phyloP scores from a whole-genome alignment of 1,284 basidiomycete species.

The Anthracocystis panici-leucophaei region DNA sequence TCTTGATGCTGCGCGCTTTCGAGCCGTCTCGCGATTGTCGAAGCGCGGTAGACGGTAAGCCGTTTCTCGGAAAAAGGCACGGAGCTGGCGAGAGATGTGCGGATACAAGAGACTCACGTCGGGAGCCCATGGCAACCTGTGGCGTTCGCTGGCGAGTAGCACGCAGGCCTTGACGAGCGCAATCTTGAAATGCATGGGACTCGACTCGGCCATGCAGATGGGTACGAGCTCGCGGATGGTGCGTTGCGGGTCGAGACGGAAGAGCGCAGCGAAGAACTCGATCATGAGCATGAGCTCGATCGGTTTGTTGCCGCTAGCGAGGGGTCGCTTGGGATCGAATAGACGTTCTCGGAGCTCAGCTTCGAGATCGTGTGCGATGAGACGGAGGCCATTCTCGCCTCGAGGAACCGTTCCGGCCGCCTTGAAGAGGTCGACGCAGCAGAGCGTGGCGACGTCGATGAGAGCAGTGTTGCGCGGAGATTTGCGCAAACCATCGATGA shows the following conservation, averaged over 20 bases:
- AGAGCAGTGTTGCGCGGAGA: constrained; percentile 67
- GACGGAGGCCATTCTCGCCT: constrained; percentile 76
- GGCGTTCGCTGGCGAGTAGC: constrained; percentile 52
- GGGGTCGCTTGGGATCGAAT: constrained; percentile 59
- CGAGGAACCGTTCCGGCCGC: constrained; percentile 78
- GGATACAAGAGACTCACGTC: constrained; percentile 57
- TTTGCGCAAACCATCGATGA: constrained; percentile 70
- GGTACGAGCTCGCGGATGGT: constrained; percentile 57
- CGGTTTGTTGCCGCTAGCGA: constrained; percentile 46
- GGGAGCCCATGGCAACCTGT: constrained; percentile 54
- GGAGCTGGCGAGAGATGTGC: constrained; percentile 45
- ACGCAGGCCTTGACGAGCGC: constrained; percentile 59
- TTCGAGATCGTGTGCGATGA: constrained; percentile 73
- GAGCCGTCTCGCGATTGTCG: constrained; percentile 34
- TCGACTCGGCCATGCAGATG: constrained; percentile 52
- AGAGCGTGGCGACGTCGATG: constrained; percentile 78
- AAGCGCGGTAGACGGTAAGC: constrained; percentile 42
- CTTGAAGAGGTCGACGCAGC: constrained; percentile 83
- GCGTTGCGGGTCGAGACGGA: constrained; percentile 61
- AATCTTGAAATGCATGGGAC: constrained; percentile 57
- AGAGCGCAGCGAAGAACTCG: constrained; percentile 64
- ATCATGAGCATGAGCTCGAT: constrained; percentile 64
- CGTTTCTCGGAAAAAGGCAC: constrained; percentile 52
- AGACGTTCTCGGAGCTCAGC: constrained; percentile 59
- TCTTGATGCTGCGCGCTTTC: constrained; percentile 33